phyloP scores from a whole-genome alignment of 768 basidiomycete species.

The Strobilomyces dryophilus region DNA sequence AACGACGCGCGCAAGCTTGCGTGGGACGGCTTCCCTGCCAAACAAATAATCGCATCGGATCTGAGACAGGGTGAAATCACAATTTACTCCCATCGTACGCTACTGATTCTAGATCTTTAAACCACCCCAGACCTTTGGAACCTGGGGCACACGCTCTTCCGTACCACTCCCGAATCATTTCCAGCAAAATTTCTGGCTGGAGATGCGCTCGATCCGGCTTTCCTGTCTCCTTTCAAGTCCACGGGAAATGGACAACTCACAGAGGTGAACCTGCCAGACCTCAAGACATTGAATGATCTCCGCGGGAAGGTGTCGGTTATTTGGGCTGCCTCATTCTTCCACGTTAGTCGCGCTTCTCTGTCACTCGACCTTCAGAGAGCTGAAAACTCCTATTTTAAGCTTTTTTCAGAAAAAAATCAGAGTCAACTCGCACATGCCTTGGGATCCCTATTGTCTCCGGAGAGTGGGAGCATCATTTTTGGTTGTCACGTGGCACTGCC shows the following conservation, averaged over 20 bases:
- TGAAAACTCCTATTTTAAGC: slow-evolving; percentile 22
- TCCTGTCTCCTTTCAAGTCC: slow-evolving; percentile 32
- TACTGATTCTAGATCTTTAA: not conserved
- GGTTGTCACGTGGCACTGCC: slow-evolving; percentile 24
- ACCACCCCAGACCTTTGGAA: slow-evolving; percentile 51
- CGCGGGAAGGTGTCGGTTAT: slow-evolving; percentile 46
- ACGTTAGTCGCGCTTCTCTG: slow-evolving; percentile 19
- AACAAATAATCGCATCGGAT: slow-evolving; percentile 37
- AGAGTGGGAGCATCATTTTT: slow-evolving; percentile 29
- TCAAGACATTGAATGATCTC: slow-evolving; percentile 43
- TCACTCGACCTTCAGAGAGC: slow-evolving; percentile 18
- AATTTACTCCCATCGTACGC: not conserved
- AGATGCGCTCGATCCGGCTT: slow-evolving; percentile 44
- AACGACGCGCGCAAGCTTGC: slow-evolving; percentile 38
- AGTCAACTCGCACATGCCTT: slow-evolving; percentile 21
- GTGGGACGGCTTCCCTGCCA: slow-evolving; percentile 18
- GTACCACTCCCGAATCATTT: slow-evolving; percentile 46
- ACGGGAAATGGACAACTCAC: slow-evolving; percentile 17
- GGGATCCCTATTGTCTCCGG: slow-evolving; percentile 25
- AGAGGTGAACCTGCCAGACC: slow-evolving; percentile 23
- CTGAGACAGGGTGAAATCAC: slow-evolving; percentile 29
- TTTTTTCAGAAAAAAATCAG: slow-evolving; percentile 28
- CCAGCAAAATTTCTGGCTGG: slow-evolving; percentile 54
- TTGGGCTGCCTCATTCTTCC: slow-evolving; percentile 28
- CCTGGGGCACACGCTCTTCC: slow-evolving; percentile 59